Percentiles rank a stretch among this genome's conserved stretches.
Evolutionary conservation across 441 rosid species (phyloP).

Genomic region (Corymbia citriodora): DNA sequence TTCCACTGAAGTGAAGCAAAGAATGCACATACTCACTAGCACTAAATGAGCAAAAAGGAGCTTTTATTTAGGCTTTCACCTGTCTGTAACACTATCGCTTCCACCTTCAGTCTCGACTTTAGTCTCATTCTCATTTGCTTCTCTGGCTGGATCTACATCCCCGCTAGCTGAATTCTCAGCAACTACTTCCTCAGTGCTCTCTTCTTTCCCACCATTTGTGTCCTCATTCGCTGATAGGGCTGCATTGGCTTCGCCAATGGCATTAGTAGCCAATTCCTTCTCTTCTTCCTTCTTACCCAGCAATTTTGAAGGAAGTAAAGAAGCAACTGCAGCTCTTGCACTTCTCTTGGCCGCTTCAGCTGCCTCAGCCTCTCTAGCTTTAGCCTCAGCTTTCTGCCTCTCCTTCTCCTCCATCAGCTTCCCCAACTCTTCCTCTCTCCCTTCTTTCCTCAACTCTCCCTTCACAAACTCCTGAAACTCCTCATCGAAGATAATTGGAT

Average conservation of each 20-base stretch:
- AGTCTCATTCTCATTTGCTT: background rate
- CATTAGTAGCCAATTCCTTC: slow-evolving; percentile 1
- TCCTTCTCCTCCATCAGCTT: slow-evolving; percentile 85
- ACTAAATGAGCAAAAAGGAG: background rate
- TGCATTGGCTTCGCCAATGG: slow-evolving; percentile 15
- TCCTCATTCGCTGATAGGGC: slow-evolving; percentile 14
- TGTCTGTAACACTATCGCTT: slow-evolving; percentile 6
- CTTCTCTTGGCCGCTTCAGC: slow-evolving; percentile 74
- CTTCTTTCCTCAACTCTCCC: slow-evolving; percentile 59
- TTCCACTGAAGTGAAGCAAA: background rate
- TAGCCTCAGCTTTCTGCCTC: slow-evolving; percentile 81
- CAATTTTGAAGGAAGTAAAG: slow-evolving; percentile 41
- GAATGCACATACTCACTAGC: background rate
- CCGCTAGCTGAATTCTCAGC: slow-evolving; percentile 8
- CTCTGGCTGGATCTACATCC: background rate
- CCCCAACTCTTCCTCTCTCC: slow-evolving; percentile 67
- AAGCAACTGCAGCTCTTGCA: slow-evolving; percentile 44
- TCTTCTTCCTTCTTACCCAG: slow-evolving; percentile 39
- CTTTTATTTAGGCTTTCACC: slow-evolving; percentile 3
- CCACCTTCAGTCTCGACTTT: background rate
- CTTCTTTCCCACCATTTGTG: slow-evolving; percentile 18
- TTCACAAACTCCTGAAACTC: slow-evolving; percentile 73
- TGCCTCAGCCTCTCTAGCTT: slow-evolving; percentile 65
- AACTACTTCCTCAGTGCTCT: slow-evolving; percentile 24
- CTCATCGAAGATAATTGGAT: slow-evolving; percentile 36